These are phyloP conservation scores for Saccharomycopsis guyanensis DNA, from an alignment of 805 yeast genomes.

Conservation along the genomic window DNA sequence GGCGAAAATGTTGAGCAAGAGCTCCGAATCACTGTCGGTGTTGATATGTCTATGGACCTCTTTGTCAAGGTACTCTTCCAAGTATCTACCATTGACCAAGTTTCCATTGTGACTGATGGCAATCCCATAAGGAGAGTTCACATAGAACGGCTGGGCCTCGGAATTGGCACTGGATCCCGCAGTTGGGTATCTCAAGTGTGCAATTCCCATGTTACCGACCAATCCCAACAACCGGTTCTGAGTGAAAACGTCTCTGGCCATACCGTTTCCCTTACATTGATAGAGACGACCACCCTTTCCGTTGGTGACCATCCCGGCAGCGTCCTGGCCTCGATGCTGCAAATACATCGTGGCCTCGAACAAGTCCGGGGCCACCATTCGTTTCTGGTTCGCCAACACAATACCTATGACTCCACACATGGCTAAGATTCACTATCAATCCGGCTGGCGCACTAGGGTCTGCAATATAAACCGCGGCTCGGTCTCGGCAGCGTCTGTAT, in stretches of 20 bases:
- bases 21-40: slow-evolving; percentile 94
- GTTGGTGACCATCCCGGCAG: slow-evolving; percentile 97
- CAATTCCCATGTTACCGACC: slow-evolving; percentile 91
- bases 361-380: slow-evolving; percentile 78
- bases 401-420: slow-evolving; percentile 97
- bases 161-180: slow-evolving; percentile 94
- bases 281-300: slow-evolving; percentile 88
- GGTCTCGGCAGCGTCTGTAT: no score
- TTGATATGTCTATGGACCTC: slow-evolving; percentile 94
- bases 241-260: slow-evolving; percentile 97
- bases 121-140: slow-evolving; percentile 94
- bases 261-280: slow-evolving; percentile 98
- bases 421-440: no score
- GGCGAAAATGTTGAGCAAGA: slow-evolving; percentile 84
- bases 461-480: no score
- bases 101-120: slow-evolving; percentile 91
- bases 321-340: slow-evolving; percentile 98
- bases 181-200: slow-evolving; percentile 93
- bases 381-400: slow-evolving; percentile 65
- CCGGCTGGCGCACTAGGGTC: no score
- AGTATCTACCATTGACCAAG: slow-evolving; percentile 75
- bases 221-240: slow-evolving; percentile 68
- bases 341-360: slow-evolving; percentile 88
- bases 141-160: slow-evolving; percentile 98
- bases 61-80: slow-evolving; percentile 78